Conservation (phyloP, 2,329 filamentous ascomycete species). For the Fusarium napiforme region DNA sequence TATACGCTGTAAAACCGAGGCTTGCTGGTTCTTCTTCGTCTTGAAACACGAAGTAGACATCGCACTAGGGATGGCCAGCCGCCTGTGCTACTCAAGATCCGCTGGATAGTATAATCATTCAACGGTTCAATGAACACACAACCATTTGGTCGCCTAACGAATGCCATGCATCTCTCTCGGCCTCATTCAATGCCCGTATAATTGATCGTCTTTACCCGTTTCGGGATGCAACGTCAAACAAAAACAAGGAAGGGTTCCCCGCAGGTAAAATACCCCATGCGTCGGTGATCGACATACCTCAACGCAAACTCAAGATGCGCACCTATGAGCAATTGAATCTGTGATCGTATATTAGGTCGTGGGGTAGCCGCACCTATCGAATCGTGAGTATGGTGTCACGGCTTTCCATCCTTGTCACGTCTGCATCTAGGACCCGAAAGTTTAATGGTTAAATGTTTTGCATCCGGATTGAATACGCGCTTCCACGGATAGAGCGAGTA, state of each 20-base stretch:
- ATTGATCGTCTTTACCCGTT: neutral
- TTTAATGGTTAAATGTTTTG: neutral
- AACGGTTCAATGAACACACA: neutral
- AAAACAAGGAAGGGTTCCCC: neutral
- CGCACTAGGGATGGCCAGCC: neutral
- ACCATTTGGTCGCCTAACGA: neutral
- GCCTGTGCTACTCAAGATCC: too few species aligned
- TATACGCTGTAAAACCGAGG: neutral
- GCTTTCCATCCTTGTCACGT: neutral
- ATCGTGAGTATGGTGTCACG: neutral
- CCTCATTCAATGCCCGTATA: too few species aligned
- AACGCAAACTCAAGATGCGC: neutral
- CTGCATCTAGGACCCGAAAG: neutral
- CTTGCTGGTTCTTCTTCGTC: fast-evolving
- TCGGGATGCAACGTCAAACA: neutral
- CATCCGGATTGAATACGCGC: neutral
- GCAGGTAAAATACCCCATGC: neutral
- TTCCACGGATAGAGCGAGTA: neutral
- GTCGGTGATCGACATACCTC: neutral
- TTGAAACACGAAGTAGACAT: too few species aligned
- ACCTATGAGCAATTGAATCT: neutral
- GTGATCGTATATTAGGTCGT: neutral
- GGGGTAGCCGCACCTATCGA: neutral
- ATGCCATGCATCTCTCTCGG: neutral
- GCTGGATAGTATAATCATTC: too few species aligned